phyloP scores from a whole-genome alignment of 2,329 filamentous ascomycete species.

The Didymella arachidicola region DNA sequence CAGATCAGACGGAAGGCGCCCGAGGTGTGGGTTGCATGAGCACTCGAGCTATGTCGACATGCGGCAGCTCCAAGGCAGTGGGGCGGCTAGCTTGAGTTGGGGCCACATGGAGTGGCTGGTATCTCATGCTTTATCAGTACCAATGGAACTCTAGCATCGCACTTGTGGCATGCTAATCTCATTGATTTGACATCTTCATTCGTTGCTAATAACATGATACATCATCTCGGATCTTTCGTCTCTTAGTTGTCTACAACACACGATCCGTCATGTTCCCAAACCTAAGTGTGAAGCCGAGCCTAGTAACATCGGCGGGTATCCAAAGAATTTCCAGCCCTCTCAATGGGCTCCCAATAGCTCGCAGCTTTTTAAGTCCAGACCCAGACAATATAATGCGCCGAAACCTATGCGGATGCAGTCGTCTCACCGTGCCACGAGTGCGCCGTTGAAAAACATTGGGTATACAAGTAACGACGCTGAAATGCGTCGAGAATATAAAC shows the following conservation, averaged over 20 bases:
- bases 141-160: background rate
- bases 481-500: conserved; percentile 30
- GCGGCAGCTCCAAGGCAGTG: conserved; percentile 15
- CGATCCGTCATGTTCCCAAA: conserved; percentile 5
- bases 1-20: conserved; percentile 30
- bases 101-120: conserved; percentile 16
- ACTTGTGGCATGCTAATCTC: background rate
- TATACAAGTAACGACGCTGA: conserved; percentile 35
- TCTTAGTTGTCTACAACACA: background rate
- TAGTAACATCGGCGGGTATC: conserved; percentile 42
- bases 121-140: conserved; percentile 5
- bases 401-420: conserved; percentile 38
- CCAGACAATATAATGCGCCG: conserved; percentile 28
- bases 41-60: conserved; percentile 32
- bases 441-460: conserved; percentile 33
- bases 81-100: conserved; percentile 13
- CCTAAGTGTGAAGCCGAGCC: conserved; percentile 30
- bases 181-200: conserved; percentile 3
- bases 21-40: conserved; percentile 37
- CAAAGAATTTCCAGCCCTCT: conserved; percentile 25
- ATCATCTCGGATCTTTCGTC: background rate
- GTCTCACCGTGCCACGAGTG: conserved; percentile 27
- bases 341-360: conserved; percentile 17
- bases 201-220: conserved; percentile 5
- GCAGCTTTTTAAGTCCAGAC: conserved; percentile 25